Percentiles rank a stretch among this genome's conserved stretches.
Conservation (phyloP, 805 yeast genomes). For the Kockiozyma suomiensis region DNA sequence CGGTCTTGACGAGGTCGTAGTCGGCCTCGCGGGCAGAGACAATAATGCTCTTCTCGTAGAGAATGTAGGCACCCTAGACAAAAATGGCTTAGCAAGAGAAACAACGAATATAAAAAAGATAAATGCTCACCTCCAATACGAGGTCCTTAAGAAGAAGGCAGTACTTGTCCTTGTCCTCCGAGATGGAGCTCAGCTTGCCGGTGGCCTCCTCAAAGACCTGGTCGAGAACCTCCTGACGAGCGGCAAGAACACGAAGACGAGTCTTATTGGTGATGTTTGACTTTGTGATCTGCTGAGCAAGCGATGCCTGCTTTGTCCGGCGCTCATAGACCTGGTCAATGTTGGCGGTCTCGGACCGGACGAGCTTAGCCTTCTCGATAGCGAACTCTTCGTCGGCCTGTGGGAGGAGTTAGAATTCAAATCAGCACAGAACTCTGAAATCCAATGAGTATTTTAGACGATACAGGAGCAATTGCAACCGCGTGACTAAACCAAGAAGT, state of each 20-base stretch:
- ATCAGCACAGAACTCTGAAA: too few relatives aligned
- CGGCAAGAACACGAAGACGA: conserved; percentile 83
- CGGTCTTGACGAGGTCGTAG: conserved; percentile 60
- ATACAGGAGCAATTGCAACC: too few relatives aligned
- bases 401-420: background rate
- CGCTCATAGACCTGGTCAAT: conserved; percentile 80
- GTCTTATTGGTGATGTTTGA: conserved; percentile 95
- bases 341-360: conserved; percentile 86
- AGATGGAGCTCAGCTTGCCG: conserved; percentile 58
- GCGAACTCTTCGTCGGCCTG: conserved; percentile 96
- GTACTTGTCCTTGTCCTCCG: conserved; percentile 62
- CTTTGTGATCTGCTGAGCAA: conserved; percentile 93
- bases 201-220: conserved; percentile 74
- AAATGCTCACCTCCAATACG: conserved; percentile 61
- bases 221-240: conserved; percentile 79
- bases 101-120: background rate
- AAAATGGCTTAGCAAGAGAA: conserved; percentile 35
- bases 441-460: too few relatives aligned
- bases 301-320: conserved; percentile 85
- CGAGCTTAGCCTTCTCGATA: conserved; percentile 93
- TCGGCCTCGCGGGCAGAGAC: conserved; percentile 72
- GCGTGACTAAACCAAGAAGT: too few relatives aligned
- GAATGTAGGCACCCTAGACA: conserved; percentile 53
- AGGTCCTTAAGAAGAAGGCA: conserved; percentile 70
- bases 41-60: conserved; percentile 69